phyloP scores from a whole-genome alignment of 345 rosid species.

The Corchorus olitorius region DNA sequence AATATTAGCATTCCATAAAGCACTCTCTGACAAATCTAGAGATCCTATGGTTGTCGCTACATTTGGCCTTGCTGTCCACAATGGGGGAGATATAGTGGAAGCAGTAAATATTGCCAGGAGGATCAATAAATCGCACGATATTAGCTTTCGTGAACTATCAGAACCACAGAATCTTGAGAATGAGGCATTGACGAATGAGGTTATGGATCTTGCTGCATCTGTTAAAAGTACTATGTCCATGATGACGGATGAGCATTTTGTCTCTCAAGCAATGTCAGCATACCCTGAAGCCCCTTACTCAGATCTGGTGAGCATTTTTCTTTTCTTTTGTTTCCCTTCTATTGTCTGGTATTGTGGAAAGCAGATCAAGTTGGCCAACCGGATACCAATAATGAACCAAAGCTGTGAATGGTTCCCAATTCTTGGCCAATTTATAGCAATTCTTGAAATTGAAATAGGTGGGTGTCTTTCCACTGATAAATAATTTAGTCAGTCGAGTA shows the following conservation, averaged over 20 bases:
- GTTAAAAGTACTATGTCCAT: slow-evolving; percentile 44
- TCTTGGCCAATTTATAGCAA: not conserved
- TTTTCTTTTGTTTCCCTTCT: not conserved
- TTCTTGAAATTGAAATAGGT: slow-evolving; percentile 1
- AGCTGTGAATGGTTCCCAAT: not conserved
- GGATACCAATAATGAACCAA: not conserved
- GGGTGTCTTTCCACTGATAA: not conserved
- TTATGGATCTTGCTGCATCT: slow-evolving; percentile 63
- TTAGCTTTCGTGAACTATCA: slow-evolving; percentile 55
- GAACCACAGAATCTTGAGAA: slow-evolving; percentile 35
- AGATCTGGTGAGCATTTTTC: slow-evolving; percentile 57
- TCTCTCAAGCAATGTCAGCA: slow-evolving; percentile 67
- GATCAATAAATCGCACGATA: slow-evolving; percentile 48
- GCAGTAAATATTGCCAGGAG: slow-evolving; percentile 63
- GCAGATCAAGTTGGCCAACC: not conserved
- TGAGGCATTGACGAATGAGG: slow-evolving; percentile 45
- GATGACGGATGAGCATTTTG: slow-evolving; percentile 65
- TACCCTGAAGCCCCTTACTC: slow-evolving; percentile 77
- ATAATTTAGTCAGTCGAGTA: no score
- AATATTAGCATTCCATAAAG: slow-evolving; percentile 81
- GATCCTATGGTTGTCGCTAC: slow-evolving; percentile 78
- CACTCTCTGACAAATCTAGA: slow-evolving; percentile 65
- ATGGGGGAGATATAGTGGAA: slow-evolving; percentile 74
- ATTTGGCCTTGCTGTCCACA: slow-evolving; percentile 75
- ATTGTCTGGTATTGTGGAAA: not conserved